Conservation (phyloP, 768 basidiomycete genomes). For the Epithele typhae region DNA sequence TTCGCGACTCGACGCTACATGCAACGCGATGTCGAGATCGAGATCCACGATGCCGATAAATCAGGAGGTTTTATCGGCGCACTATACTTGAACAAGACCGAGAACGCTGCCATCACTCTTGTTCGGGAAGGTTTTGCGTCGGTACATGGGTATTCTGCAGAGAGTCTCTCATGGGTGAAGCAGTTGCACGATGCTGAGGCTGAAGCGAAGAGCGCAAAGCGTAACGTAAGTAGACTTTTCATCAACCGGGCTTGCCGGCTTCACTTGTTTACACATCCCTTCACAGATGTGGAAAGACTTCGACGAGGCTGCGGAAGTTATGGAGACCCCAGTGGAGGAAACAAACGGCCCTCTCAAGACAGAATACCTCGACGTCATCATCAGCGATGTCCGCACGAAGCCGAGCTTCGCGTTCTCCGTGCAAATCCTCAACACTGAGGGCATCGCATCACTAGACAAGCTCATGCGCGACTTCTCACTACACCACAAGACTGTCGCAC, state of each 20-base stretch:
- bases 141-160: constrained; percentile 86
- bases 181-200: constrained; percentile 85
- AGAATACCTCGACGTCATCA: constrained; percentile 89
- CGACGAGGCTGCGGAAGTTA: constrained; percentile 63
- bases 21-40: constrained; percentile 95
- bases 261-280: neutral
- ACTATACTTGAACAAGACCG: constrained; percentile 78
- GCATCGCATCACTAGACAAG: constrained; percentile 87
- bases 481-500: constrained; percentile 67
- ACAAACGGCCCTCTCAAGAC: constrained; percentile 58
- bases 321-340: constrained; percentile 41
- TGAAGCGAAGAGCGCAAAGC: constrained; percentile 75
- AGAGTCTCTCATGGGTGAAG: constrained; percentile 71
- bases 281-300: constrained; percentile 82
- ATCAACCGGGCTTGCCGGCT: too few species aligned
- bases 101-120: constrained; percentile 83
- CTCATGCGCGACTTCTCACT: constrained; percentile 92
- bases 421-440: constrained; percentile 88
- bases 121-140: constrained; percentile 84
- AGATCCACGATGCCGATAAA: constrained; percentile 88
- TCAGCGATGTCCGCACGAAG: constrained; percentile 77
- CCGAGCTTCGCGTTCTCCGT: constrained; percentile 87
- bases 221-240: too few species aligned
- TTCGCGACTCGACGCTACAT: constrained; percentile 78
- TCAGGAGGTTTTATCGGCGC: constrained; percentile 93